Percentiles rank a stretch among this genome's conserved stretches.
Evolutionary conservation across 2,329 filamentous ascomycete species (phyloP).

Genomic region (Verticillium zaregamsianum): DNA sequence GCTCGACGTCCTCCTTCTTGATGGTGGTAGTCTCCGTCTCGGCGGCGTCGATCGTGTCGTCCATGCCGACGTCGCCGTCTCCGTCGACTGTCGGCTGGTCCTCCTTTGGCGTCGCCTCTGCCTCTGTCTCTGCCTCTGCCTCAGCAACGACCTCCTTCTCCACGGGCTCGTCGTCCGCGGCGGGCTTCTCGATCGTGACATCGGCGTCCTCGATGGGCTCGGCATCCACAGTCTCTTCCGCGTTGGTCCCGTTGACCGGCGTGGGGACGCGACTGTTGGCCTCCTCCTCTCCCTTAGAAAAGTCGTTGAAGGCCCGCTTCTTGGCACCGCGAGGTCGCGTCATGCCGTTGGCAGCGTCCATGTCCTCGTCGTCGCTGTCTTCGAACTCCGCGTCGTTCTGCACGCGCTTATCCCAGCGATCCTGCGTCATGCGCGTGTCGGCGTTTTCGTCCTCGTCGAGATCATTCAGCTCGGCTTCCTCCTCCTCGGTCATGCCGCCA

Average conservation of each 20-base stretch:
- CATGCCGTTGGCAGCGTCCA: slow-evolving; percentile 68
- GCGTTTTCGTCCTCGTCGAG: slow-evolving; percentile 83
- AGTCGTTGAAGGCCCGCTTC: slow-evolving; percentile 50
- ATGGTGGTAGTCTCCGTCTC: slow-evolving; percentile 27
- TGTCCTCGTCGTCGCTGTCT: slow-evolving; percentile 86
- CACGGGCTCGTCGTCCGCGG: slow-evolving; percentile 16
- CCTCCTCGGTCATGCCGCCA: slow-evolving; percentile 60
- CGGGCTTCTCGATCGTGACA: slow-evolving; percentile 27
- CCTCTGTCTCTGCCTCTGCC: slow-evolving; percentile 20
- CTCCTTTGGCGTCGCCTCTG: slow-evolving; percentile 23
- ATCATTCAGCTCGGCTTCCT: slow-evolving; percentile 62
- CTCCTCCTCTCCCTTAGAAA: slow-evolving; percentile 36
- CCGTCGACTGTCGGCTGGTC: slow-evolving; percentile 8
- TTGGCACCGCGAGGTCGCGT: slow-evolving; percentile 43
- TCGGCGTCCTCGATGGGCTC: slow-evolving; percentile 17
- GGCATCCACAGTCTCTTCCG: slow-evolving; percentile 20
- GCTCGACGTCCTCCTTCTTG: slow-evolving; percentile 35
- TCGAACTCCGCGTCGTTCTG: slow-evolving; percentile 77
- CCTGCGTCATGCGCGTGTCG: slow-evolving; percentile 76
- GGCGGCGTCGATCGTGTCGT: slow-evolving; percentile 27
- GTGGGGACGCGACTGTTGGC: slow-evolving; percentile 30
- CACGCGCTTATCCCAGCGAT: slow-evolving; percentile 75
- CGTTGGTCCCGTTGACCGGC: slow-evolving; percentile 28
- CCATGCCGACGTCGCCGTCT: slow-evolving; percentile 50
- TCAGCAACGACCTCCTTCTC: slow-evolving; percentile 3